phyloP scores from a whole-genome alignment of 257 asterid genomes.

The Sherardia arvensis region DNA sequence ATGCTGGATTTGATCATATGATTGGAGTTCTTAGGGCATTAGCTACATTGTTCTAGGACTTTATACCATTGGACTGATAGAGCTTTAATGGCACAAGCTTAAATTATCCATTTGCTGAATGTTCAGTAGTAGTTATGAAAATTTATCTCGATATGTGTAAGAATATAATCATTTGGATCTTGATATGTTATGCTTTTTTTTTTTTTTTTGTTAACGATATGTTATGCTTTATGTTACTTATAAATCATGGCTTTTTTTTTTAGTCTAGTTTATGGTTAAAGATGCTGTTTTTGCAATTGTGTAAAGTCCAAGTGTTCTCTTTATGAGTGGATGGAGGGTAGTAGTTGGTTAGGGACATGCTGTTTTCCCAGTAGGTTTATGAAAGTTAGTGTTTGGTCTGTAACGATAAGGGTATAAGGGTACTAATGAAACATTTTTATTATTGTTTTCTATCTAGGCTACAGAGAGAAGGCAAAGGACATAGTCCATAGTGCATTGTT shows the following conservation, averaged over 20 bases:
- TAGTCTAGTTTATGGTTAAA: background rate
- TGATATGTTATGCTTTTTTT: background rate
- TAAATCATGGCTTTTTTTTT: no score
- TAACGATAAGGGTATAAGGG: background rate
- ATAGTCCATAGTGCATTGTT: slow-evolving; percentile 77
- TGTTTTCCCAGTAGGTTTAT: background rate
- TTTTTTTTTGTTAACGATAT: no score
- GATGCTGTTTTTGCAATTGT: no score
- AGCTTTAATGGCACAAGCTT: background rate
- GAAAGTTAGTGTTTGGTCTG: background rate
- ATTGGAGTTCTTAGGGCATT: background rate
- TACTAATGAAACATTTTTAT: background rate
- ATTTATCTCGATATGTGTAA: background rate
- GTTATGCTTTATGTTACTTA: no score
- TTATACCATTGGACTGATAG: no score
- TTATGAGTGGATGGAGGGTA: background rate
- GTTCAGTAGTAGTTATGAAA: no score
- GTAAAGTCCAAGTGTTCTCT: no score
- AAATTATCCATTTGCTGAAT: no score
- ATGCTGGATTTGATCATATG: background rate
- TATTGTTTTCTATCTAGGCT: slow-evolving; percentile 38
- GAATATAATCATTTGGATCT: background rate
- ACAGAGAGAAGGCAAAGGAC: slow-evolving; percentile 63
- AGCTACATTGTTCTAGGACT: background rate
- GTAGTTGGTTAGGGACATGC: background rate